A percentile compares a stretch with the other conserved stretches of the same genome.
These are phyloP conservation scores for Withania somnifera DNA, from an alignment of 305 asterid species.

Conservation along the genomic window DNA sequence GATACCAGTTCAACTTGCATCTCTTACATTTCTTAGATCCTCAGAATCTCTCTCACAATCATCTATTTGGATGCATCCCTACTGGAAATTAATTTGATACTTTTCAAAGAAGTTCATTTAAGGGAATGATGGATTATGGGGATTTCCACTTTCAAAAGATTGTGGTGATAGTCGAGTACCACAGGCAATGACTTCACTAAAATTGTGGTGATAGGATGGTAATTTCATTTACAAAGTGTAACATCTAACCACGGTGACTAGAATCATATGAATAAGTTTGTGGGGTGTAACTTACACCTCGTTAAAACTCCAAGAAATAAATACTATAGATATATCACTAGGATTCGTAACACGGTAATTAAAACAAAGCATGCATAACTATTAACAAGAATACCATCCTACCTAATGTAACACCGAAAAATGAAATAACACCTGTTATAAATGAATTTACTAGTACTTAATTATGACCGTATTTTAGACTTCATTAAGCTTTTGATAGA, in stretches of 20 bases:
- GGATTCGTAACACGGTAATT: no score
- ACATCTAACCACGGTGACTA: no score
- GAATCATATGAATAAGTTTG: no score
- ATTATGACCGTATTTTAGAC: background rate
- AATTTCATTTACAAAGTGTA: no score
- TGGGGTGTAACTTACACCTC: no score
- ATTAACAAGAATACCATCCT: no score
- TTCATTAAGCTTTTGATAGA: no score
- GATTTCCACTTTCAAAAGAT: background rate
- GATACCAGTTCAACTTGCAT: conserved; percentile 4
- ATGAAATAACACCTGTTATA: background rate
- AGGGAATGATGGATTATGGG: background rate
- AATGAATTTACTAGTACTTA: background rate
- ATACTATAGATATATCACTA: no score
- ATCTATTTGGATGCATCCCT: conserved; percentile 9
- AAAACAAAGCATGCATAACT: no score
- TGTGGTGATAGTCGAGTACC: background rate
- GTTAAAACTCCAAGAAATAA: no score
- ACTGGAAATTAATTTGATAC: background rate
- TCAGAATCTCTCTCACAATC: conserved; percentile 11
- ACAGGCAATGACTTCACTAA: no score
- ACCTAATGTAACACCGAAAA: background rate
- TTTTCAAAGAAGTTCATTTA: background rate
- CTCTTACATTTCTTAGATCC: conserved; percentile 5
- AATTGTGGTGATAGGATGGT: no score